Evolutionary conservation across 768 basidiomycete genomes (phyloP), one percentile per base, ranked within the genome.

Genomic region (Steccherinum ochraceum): DNA sequence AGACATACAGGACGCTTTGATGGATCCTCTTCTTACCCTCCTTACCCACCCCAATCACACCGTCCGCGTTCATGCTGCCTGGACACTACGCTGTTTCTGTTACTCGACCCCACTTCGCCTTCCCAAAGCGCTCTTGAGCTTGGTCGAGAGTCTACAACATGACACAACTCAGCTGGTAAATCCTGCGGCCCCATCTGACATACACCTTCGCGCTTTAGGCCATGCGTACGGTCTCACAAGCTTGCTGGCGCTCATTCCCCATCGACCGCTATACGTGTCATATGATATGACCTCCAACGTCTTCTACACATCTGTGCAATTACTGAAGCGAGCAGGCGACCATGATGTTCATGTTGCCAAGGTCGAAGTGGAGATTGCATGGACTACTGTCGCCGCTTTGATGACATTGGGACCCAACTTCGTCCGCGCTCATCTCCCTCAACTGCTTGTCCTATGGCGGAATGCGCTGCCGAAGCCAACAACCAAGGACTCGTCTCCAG

Each of bases 401-500:
- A 93, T 97, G 89, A 79, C 86, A 2, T 81, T 96, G 5, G 95
- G 94, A 0, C 91, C 89, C 2, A 89, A 92, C 58, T 96, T 98
- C 57, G 93, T 97, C 48, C 84, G 91, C 16, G 81, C 92, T 0
- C 93, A 99, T 64, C 78, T 98, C 1, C 89, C 94, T 0, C 95
- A 97, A 58, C 74, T 98, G 16, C 78, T 98, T 39, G 92, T 98
- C 0, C 79, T 99, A 2, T 99, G 96, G 96, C 77, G 96, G 25
- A 99, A 99, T 58, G 93, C 95, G 1, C 75, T 99, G 0, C 93
- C 96, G 1, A 99, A 98, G 67, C 86, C 92, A 0, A 93, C 91
- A 0, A 86, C 78, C 60, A 96, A 96, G 65, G 95, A 98, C 59
- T 72, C 81, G 0, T 68, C 73, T 0, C 69, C 69, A 12, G 81